Evolutionary conservation across 73 alveolate species (phyloP).

Genomic region (Effrenium voratum): DNA sequence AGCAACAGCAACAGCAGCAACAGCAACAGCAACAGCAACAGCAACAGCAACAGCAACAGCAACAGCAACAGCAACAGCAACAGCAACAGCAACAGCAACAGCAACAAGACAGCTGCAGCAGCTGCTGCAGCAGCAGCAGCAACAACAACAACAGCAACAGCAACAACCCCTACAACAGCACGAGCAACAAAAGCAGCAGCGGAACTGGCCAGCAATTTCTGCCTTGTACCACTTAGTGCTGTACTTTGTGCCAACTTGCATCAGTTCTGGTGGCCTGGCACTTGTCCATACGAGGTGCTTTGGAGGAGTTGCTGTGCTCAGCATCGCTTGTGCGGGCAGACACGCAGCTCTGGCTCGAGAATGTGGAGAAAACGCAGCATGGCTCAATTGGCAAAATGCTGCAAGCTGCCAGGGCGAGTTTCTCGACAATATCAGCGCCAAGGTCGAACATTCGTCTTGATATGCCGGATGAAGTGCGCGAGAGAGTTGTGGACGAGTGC

Average conservation of each 20-base stretch:
- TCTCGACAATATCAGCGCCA: background rate
- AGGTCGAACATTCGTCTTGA: slow-evolving; percentile 69
- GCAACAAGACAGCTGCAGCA: too few relatives aligned
- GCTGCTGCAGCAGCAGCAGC: too few relatives aligned
- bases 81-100: too few relatives aligned
- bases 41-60: too few relatives aligned
- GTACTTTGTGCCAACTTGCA: too few relatives aligned
- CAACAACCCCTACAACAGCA: too few relatives aligned
- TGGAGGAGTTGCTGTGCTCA: slow-evolving; percentile 61
- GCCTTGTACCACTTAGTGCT: background rate
- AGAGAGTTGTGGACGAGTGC: slow-evolving; percentile 47
- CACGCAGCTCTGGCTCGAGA: slow-evolving; percentile 62
- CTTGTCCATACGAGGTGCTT: slow-evolving; percentile 1
- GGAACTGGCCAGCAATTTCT: background rate
- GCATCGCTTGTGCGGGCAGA: slow-evolving; percentile 21
- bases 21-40: too few relatives aligned
- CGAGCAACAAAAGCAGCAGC: background rate
- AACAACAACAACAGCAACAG: too few relatives aligned
- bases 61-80: too few relatives aligned
- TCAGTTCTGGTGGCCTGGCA: background rate
- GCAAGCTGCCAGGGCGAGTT: background rate
- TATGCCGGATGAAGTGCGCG: slow-evolving; percentile 92
- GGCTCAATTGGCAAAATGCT: background rate
- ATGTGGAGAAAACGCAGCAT: slow-evolving; percentile 18
- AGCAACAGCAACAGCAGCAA: too few relatives aligned